Evolutionary conservation across 257 asterid genomes (phyloP), one percentile per base, ranked within the genome.

Genomic region (Ocimum tenuiflorum): DNA sequence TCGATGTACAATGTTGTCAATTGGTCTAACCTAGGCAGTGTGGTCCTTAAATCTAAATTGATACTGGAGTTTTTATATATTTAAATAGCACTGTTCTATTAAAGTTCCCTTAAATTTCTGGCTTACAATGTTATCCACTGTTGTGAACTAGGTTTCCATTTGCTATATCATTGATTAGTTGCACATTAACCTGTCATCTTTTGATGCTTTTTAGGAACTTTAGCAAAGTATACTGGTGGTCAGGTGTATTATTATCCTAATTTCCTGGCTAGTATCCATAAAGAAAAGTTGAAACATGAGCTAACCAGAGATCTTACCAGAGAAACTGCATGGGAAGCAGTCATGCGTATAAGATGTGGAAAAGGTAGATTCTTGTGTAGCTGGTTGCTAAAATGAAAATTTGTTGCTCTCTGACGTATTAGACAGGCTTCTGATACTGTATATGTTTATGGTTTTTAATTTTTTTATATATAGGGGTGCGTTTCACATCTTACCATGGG

Each of bases 251-350:
- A 88, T 71, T 94, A 91, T 79, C 99, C 95, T 63, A 77, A 84
- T 79, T 94, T 94, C 82, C 88, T 70, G 62, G 77, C 95, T 18
- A 63, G 78, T 70, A 19, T 74, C 71, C 96, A 91, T 71, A 68
- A 77, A 79, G 96, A 94, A 53, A 94, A 82, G 77, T 79, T 94
- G 78, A 76, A 66, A 66, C 95, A 94, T 65, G 99, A 91, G 78
- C 80, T 94, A 62, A 65, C 81, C 73, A 84, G 99, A 81, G 99
- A 94, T 81, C 95, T 94, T 61, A 94, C 95, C 29, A 80, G 97
- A 72, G 97, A 91, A 78, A 94, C 96, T 70, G 99, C 97, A 1
- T 94, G 99, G 99, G 99, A 94, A 80, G 80, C 97, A 13, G 99
- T 94, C 72, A 82, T 94, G 96, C 88, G 99, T 41, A 88, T 94